Conservation (phyloP, 352 stramenopile genomes). For the Globisporangium nodosum region DNA sequence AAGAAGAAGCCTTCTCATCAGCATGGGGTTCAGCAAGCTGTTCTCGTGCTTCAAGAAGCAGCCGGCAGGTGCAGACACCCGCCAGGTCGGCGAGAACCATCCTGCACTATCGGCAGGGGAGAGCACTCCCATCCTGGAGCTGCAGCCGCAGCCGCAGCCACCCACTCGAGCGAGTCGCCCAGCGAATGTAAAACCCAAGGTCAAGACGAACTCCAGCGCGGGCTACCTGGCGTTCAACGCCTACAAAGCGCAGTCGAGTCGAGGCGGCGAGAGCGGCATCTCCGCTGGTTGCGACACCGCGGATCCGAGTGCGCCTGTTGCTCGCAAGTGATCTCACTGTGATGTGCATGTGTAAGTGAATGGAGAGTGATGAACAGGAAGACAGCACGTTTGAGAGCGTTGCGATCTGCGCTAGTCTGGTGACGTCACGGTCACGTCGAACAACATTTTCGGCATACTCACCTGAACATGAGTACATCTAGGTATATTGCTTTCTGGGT, state of each 20-base stretch:
- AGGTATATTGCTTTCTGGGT: too few relatives aligned
- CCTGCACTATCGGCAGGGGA: background rate
- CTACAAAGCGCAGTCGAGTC: background rate
- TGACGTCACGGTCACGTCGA: too few relatives aligned
- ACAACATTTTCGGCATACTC: too few relatives aligned
- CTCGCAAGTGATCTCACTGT: background rate
- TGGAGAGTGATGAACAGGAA: too few relatives aligned
- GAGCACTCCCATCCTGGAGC: background rate
- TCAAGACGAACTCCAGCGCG: background rate
- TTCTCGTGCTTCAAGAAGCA: background rate
- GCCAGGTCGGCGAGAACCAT: background rate
- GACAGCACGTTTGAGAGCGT: too few relatives aligned
- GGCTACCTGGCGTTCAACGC: background rate
- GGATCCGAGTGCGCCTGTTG: background rate
- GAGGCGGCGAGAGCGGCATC: background rate
- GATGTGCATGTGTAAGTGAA: background rate
- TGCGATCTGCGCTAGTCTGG: too few relatives aligned
- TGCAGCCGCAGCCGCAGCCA: background rate
- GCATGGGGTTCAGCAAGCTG: background rate
- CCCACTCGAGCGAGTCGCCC: background rate
- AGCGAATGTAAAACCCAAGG: background rate
- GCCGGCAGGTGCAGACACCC: too few relatives aligned
- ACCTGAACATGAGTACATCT: too few relatives aligned
- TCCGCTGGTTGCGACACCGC: background rate
- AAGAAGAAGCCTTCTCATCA: background rate